A percentile compares a stretch with the other conserved stretches of the same genome.
These are phyloP conservation scores for Neonectria ditissima DNA, from an alignment of 2,329 filamentous ascomycete species.

Conservation along the genomic window DNA sequence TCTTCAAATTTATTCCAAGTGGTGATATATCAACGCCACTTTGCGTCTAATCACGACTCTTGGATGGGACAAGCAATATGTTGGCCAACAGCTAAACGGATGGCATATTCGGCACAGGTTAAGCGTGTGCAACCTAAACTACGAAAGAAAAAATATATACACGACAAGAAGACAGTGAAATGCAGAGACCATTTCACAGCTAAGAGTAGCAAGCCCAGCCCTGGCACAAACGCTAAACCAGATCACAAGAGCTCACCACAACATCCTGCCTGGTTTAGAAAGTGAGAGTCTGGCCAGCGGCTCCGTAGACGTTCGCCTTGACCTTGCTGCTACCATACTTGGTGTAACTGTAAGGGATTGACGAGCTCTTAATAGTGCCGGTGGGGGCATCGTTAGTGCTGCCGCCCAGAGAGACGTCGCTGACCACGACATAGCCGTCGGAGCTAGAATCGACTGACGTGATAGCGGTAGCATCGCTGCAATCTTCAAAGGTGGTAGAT, in stretches of 20 bases:
- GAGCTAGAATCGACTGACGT: slow-evolving; percentile 55
- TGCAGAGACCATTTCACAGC: not conserved
- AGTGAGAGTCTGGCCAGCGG: slow-evolving; percentile 54
- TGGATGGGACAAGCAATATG: too few species aligned
- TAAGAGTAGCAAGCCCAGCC: not conserved
- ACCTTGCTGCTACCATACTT: slow-evolving; percentile 60
- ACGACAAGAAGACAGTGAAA: slow-evolving; percentile 7
- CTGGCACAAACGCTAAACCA: too few species aligned
- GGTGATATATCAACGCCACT: too few species aligned
- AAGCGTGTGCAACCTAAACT: not conserved
- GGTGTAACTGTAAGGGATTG: slow-evolving; percentile 62
- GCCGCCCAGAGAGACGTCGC: slow-evolving; percentile 57
- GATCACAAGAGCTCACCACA: not conserved
- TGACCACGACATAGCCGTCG: slow-evolving; percentile 55
- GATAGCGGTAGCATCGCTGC: slow-evolving; percentile 46
- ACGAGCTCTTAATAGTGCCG: slow-evolving; percentile 61
- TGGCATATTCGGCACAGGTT: too few species aligned
- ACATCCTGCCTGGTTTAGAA: slow-evolving; percentile 40
- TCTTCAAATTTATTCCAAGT: too few species aligned
- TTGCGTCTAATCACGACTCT: too few species aligned
- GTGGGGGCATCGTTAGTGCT: slow-evolving; percentile 53
- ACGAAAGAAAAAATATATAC: slow-evolving; percentile 5
- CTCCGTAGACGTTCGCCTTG: slow-evolving; percentile 54
- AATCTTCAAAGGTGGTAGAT: slow-evolving; percentile 62
- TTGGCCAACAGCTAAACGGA: too few species aligned